Conservation (phyloP, 192 early-diverging fungal genomes). For the Neocallimastix lanati region DNA sequence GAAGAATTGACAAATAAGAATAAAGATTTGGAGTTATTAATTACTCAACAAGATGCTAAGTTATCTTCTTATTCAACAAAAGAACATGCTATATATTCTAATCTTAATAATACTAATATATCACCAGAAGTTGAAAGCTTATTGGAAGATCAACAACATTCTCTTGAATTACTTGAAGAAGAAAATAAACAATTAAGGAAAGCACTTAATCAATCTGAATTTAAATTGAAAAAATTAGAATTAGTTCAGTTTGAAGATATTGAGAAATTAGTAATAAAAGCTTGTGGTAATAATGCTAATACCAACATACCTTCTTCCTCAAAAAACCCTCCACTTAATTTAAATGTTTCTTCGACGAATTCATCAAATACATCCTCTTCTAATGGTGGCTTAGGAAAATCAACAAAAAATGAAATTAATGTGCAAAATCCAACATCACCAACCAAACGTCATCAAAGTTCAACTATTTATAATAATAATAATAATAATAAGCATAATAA, state of each 20-base stretch:
- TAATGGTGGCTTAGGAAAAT: too few relatives aligned
- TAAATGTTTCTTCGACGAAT: too few relatives aligned
- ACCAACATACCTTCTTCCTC: too few relatives aligned
- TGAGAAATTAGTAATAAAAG: neutral
- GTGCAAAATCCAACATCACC: too few relatives aligned
- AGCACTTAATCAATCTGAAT: neutral
- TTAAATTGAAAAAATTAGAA: neutral
- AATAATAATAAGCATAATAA: too few relatives aligned
- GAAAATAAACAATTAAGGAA: neutral
- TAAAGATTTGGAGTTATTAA: neutral
- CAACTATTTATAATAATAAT: too few relatives aligned
- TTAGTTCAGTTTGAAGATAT: neutral
- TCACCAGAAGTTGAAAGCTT: neutral
- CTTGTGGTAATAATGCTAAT: neutral
- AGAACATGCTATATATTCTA: too few relatives aligned
- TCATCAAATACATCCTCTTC: too few relatives aligned
- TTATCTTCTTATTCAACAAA: neutral
- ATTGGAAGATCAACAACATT: neutral
- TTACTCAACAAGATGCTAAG: neutral
- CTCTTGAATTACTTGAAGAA: neutral
- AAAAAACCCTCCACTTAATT: too few relatives aligned
- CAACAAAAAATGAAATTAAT: too few relatives aligned
- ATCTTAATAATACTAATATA: too few relatives aligned
- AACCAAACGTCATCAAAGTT: too few relatives aligned
- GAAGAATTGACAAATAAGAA: neutral